Evolutionary conservation across 2,329 filamentous ascomycete genomes (phyloP), one percentile per base, ranked within the genome.

Genomic region (Hypoxylon sp.): DNA sequence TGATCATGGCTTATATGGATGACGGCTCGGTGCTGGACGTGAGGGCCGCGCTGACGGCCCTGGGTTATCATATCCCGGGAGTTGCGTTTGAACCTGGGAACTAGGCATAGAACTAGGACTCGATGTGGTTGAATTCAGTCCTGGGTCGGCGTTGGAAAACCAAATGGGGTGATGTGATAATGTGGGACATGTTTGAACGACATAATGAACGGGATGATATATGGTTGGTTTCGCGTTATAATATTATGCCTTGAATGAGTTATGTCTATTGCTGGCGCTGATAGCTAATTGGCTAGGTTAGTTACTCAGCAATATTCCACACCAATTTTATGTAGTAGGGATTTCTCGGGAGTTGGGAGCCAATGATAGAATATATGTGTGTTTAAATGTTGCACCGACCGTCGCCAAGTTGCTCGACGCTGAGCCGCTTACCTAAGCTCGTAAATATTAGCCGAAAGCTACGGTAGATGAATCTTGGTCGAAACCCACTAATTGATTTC

Each of bases 1-100:
- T 59, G 2, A 49, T 58, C 17, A 11, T 28, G 23, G 2, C 2
- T 9, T 64, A 57, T 13, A 50, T 63, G 28, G 23, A 53, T 5
- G n/a, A 34, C 3, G 59, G 50, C 13, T 5, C 10, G 2, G 41
- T 64, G 13, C 14, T 46, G 4, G 45, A 57, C 23, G 30, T 63
- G 13, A 6, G n/a, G 7, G 11, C 5, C 9, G 17, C 36, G 7
- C 36, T 63, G 1, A 7, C 13, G 32, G 21, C 2, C 3, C 36
- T 50, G 3, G 52, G 52, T 6, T 57, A 57, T 34, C 21, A 57
- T 5, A 17, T 50, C 30, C 49, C 49, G 13, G 28, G 38, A 21
- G 30, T 49, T 5, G 5, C 21, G 45, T 25, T n/a, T n/a, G 38
- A 43, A 17, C 17, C 21, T 43, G 38, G 38, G 7, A 43, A 43